A percentile compares a stretch with the other conserved stretches of the same genome.
phyloP scores from a whole-genome alignment of 2,329 filamentous ascomycete species.

The Hypoxylon sp. region DNA sequence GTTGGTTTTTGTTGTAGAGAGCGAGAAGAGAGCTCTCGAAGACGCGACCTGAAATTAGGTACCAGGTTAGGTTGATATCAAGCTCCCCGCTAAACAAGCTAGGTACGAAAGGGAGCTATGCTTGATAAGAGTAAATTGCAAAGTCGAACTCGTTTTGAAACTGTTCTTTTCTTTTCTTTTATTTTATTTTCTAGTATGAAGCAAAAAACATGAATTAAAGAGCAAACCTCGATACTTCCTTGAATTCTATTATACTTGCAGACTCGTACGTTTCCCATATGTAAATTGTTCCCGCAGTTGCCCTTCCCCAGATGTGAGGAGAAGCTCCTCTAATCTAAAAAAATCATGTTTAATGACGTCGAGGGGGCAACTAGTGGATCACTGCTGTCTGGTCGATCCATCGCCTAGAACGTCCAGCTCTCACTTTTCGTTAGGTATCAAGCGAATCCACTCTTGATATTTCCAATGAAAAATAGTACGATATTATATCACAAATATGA shows the following conservation, averaged over 20 bases:
- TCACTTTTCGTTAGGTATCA: constrained; percentile 4
- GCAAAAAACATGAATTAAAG: constrained; percentile 18
- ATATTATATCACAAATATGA: constrained; percentile 11
- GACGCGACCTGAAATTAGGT: constrained; percentile 23
- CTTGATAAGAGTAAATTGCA: constrained; percentile 28
- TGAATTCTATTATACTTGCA: neutral
- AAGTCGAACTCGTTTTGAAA: constrained; percentile 12
- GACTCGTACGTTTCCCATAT: constrained; percentile 25
- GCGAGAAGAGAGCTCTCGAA: constrained; percentile 24
- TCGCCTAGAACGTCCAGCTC: constrained; percentile 35
- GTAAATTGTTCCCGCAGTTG: constrained; percentile 31
- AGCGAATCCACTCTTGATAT: neutral
- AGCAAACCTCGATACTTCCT: neutral
- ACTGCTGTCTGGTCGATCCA: constrained; percentile 32
- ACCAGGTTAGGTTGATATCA: constrained; percentile 27
- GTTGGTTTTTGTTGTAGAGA: constrained; percentile 23
- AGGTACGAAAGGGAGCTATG: constrained; percentile 39
- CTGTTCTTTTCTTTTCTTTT: constrained; percentile 12
- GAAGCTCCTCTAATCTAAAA: constrained; percentile 34
- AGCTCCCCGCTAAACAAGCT: constrained; percentile 45
- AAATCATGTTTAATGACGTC: constrained; percentile 52
- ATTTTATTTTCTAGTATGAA: constrained; percentile 8
- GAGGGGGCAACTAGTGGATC: constrained; percentile 49
- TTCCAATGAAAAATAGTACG: neutral
- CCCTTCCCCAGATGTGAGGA: constrained; percentile 38